Percentiles rank a stretch among this genome's conserved stretches.
phyloP scores from a whole-genome alignment of 2,329 filamentous ascomycete genomes.

The Aspergillus glaucus region DNA sequence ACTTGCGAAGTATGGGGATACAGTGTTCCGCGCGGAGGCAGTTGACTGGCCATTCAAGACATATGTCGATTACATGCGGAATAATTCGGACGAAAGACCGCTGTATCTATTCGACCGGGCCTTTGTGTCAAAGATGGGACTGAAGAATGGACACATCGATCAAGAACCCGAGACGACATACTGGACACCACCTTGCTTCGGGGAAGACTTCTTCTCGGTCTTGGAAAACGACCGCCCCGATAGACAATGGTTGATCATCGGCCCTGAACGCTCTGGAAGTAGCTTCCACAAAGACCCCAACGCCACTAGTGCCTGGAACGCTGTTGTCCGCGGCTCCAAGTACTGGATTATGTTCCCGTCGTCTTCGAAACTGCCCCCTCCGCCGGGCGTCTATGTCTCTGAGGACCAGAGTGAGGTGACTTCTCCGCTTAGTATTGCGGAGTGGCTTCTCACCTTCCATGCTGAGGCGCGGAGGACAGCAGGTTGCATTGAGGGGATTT shows the following conservation, averaged over 20 bases:
- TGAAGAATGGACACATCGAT: slow-evolving; percentile 50
- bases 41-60: slow-evolving; percentile 85
- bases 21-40: slow-evolving; percentile 79
- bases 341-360: slow-evolving; percentile 99
- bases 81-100: slow-evolving; percentile 77
- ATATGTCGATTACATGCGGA: slow-evolving; percentile 75
- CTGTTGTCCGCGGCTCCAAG: slow-evolving; percentile 79
- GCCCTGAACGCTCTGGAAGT: slow-evolving; percentile 77
- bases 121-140: slow-evolving; percentile 79
- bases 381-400: slow-evolving; percentile 86
- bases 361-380: slow-evolving; percentile 53
- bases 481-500: slow-evolving; percentile 81
- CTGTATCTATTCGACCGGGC: slow-evolving; percentile 85
- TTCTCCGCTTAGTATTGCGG: slow-evolving; percentile 88
- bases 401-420: slow-evolving; percentile 89
- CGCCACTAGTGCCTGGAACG: slow-evolving; percentile 79
- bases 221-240: slow-evolving; percentile 74
- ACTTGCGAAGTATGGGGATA: slow-evolving; percentile 55
- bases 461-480: slow-evolving; percentile 67
- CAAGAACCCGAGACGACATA: slow-evolving; percentile 54
- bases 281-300: slow-evolving; percentile 87
- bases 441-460: slow-evolving; percentile 90
- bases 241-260: slow-evolving; percentile 86
- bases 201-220: slow-evolving; percentile 75
- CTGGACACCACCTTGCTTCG: slow-evolving; percentile 77